Evolutionary conservation across 2,329 filamentous ascomycete species (phyloP), one percentile per base, ranked within the genome.

Genomic region (Pseudogymnoascus sp.): DNA sequence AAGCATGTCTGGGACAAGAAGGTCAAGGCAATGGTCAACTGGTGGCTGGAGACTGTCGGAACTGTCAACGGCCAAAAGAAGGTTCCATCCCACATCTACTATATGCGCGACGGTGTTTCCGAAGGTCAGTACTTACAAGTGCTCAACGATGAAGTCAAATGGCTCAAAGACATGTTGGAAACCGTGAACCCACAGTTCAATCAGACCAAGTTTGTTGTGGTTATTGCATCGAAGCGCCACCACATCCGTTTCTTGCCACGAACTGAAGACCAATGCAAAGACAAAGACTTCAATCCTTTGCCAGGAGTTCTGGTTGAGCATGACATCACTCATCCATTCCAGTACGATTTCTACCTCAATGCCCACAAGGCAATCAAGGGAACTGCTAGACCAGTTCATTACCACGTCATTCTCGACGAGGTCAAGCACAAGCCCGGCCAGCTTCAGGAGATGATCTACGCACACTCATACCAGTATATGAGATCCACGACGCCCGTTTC

Each of bases 401-500:
- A 99, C 74, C 89, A 93, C 65, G 88, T 97, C 12, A 86, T 99
- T 21, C 73, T 89, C 55, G 95, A 99, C 71, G 92, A 97, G 73
- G 84, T 88, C 61, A 79, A 82, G 1, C 82, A 90, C 69, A 74
- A 80, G 0, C 80, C 88, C 0, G 86, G 90, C 43, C 81, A 88
- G 1, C 79, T 99, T 0, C 90, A 96, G 70, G 87, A 88, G 62
- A 89, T 97, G 83, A 88, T 97, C 21, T 97, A 97, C 70, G 89
- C 96, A 68, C 92, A 97, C 66, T 96, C 89, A 49, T 99, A 96
- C 75, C 91, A 96, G 62, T 99, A 96, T 71, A 88, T 89, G 62
- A 86, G 95, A 14, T 95, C 93, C 0, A 97, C 93, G 0, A 97
- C 93, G 0, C 91, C 95, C 0, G 93, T 99, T 0, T 97, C 93